Evolutionary conservation across 805 yeast species (phyloP), one percentile per base, ranked within the genome.

Genomic region (Ogataea polymorpha): DNA sequence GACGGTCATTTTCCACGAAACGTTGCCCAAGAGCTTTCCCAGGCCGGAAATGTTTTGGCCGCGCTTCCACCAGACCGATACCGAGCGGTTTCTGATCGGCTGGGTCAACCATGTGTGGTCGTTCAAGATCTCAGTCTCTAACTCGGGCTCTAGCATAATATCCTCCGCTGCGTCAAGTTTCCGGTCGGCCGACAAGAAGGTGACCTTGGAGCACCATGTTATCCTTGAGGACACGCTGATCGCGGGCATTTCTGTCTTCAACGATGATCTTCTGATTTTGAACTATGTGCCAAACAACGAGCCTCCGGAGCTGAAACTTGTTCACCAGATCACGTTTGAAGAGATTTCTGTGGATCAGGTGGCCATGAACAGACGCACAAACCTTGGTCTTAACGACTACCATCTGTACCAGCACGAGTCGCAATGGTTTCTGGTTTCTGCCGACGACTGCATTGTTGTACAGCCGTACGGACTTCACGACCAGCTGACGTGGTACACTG

Each of bases 41-140:
- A 67, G 90, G 16, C 80, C 95, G 2, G 96, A 88, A 49, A 62
- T 90, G 26, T 87, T 83, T 53, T 81, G 93, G 80, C 97, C 98
- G 0, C 74, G 85, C 35, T 74, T 86, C 3, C 78, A 77, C 42
- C 71, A 72, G 39, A 79, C 82, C 0, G 95, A 82, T 51, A 63
- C 72, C 2, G 84, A 82, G 55, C 61, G 86, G 45, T 66, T 88
- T 9, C 61, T 86, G 1, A 72, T 93, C 18, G 95, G 90, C 0
- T 93, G 98, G 98, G 85, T 79, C 3, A 72, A 78, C 46, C 75
- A 80, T 48, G 68, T 91, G 3, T 90, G 96, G 95, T 63, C 88
- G 26, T 55, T 62, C 21, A 49, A 54, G 40, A 41, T 58, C 3
- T 43, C 48, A 2, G 6, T 41, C 2, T 12, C 48, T 2, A 12